These are phyloP conservation scores for Aspergillus calidoustus DNA, from an alignment of 2,329 filamentous ascomycete species.

Conservation along the genomic window DNA sequence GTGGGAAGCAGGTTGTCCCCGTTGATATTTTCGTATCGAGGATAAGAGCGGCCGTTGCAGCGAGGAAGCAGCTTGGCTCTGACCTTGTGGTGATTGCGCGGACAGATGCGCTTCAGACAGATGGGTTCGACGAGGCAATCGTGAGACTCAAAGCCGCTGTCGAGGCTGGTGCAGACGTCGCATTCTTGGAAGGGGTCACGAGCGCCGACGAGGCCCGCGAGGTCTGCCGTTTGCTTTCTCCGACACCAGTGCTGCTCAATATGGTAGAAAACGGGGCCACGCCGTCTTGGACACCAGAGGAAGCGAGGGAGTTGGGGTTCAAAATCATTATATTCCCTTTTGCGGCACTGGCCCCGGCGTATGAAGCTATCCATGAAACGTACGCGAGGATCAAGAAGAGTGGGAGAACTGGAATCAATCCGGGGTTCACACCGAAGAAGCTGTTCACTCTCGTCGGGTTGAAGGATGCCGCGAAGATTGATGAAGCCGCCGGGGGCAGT, in stretches of 20 bases:
- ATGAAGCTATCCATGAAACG: conserved; percentile 40
- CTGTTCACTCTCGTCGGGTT: not conserved
- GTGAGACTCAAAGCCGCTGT: conserved; percentile 43
- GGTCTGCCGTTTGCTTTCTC: conserved; percentile 42
- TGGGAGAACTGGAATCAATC: conserved; percentile 6
- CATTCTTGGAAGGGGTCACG: conserved; percentile 48
- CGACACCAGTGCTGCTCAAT: conserved; percentile 48
- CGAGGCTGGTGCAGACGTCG: conserved; percentile 45
- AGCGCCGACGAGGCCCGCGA: conserved; percentile 41
- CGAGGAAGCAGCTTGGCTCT: conserved; percentile 39
- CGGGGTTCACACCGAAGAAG: not conserved
- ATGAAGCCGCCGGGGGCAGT: not conserved
- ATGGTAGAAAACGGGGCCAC: conserved; percentile 50
- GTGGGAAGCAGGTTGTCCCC: conserved; percentile 45
- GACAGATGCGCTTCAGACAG: conserved; percentile 44
- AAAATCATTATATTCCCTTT: conserved; percentile 50
- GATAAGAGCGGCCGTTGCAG: conserved; percentile 42
- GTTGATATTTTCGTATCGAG: conserved; percentile 41
- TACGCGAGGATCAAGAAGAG: conserved; percentile 38
- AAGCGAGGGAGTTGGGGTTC: conserved; percentile 48
- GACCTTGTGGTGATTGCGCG: conserved; percentile 52
- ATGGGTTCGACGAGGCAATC: conserved; percentile 49
- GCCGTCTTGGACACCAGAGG: conserved; percentile 42
- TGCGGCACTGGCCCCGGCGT: conserved; percentile 42
- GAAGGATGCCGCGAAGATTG: not conserved